Percentiles rank a stretch among this genome's conserved stretches.
phyloP scores from a whole-genome alignment of 352 stramenopile genomes.

The Aphanomyces euteiches region DNA sequence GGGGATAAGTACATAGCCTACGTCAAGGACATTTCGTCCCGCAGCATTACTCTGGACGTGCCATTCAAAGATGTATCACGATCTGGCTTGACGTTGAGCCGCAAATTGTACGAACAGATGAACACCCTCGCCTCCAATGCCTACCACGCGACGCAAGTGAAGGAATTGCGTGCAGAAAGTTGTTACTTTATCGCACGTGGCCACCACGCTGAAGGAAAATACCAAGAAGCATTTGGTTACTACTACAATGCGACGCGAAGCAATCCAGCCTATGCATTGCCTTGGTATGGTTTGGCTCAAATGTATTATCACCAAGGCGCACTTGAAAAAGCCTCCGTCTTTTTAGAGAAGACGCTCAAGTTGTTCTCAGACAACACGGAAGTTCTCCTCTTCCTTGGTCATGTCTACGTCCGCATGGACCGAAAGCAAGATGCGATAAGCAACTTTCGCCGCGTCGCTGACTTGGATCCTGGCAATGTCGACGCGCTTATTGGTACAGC shows the following conservation, averaged over 20 bases:
- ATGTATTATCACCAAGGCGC: constrained; percentile 89
- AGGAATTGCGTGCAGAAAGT: constrained; percentile 93
- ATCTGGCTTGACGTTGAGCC: constrained; percentile 55
- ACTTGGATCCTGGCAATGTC: constrained; percentile 81
- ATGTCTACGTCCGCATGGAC: constrained; percentile 76
- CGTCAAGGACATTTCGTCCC: constrained; percentile 69
- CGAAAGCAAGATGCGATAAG: constrained; percentile 79
- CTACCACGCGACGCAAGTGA: constrained; percentile 85
- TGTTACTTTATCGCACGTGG: constrained; percentile 95
- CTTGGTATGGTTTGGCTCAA: constrained; percentile 82
- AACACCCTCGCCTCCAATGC: constrained; percentile 83
- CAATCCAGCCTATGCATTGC: constrained; percentile 83
- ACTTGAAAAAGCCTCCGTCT: constrained; percentile 73
- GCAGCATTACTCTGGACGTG: constrained; percentile 65
- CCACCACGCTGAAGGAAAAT: constrained; percentile 91
- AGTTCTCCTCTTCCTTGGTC: constrained; percentile 71
- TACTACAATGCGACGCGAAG: constrained; percentile 92
- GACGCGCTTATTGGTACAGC: constrained; percentile 78
- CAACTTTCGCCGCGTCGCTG: constrained; percentile 74
- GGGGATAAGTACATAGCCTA: constrained; percentile 89
- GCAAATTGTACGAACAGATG: constrained; percentile 90
- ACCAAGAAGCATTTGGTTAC: constrained; percentile 94
- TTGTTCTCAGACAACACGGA: constrained; percentile 85
- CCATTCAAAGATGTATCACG: constrained; percentile 76
- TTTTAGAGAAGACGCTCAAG: constrained; percentile 87